These are phyloP conservation scores for Fusarium marasasianum DNA, from an alignment of 2,329 filamentous ascomycete genomes.

Conservation along the genomic window DNA sequence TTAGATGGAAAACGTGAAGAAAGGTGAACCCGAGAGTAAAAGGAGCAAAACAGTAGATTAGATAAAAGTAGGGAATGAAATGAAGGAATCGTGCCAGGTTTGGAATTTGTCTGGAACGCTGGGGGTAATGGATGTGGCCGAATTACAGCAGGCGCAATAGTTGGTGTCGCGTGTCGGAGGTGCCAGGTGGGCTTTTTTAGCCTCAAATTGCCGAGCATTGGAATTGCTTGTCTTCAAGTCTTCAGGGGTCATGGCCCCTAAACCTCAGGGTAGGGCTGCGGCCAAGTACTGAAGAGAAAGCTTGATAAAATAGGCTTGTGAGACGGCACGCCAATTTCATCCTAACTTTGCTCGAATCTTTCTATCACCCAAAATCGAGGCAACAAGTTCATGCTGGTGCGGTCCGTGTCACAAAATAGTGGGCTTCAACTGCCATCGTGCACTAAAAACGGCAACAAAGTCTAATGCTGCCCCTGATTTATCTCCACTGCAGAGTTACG, in stretches of 20 bases:
- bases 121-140: slow-evolving; percentile 18
- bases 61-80: slow-evolving; percentile 10
- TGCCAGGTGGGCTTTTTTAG: slow-evolving; percentile 21
- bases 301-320: neutral
- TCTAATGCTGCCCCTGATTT: slow-evolving; percentile 28
- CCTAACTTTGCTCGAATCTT: neutral
- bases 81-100: slow-evolving; percentile 17
- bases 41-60: neutral
- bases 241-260: slow-evolving; percentile 33
- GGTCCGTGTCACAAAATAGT: slow-evolving; percentile 33
- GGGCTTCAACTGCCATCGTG: slow-evolving; percentile 29
- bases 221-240: slow-evolving; percentile 36
- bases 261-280: slow-evolving; percentile 9
- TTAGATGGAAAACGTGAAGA: neutral
- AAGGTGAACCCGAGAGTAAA: neutral
- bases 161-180: slow-evolving; percentile 34
- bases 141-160: slow-evolving; percentile 6
- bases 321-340: neutral
- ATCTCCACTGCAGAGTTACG: slow-evolving; percentile 14
- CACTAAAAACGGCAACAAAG: slow-evolving; percentile 39
- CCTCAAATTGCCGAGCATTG: slow-evolving; percentile 36
- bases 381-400: slow-evolving; percentile 12
- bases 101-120: slow-evolving; percentile 30
- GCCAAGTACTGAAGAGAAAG: neutral
- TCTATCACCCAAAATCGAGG: neutral